Base-by-base conservation (phyloP, 2,329 filamentous ascomycete genomes). In the Alternaria infectoria region DNA sequence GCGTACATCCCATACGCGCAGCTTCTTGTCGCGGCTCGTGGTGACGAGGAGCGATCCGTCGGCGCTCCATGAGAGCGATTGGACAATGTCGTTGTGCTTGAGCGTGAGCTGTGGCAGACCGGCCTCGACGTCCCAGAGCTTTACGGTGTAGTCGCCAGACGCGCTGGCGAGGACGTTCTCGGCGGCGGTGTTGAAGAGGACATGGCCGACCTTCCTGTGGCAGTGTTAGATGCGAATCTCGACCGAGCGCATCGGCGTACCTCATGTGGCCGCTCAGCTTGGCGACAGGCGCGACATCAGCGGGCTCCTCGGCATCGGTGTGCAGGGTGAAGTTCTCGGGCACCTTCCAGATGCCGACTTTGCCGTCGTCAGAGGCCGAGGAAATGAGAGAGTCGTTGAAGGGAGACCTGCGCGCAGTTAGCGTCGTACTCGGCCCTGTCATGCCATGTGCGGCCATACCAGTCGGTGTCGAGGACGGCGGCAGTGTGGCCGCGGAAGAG, bases 11-110 rank as follows among this genome's bases (percentile, higher is more conserved):
- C 96, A 99, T 67, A 98, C 90, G 65, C 96, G 91, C 68, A 99
- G 87, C 85, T 97, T 97, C 90, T 99, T 99, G 87, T 99, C 96
- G 75, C 96, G 89, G 65, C 93, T 97, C 9, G 96, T 98, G 8
- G 96, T 98, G 52, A 92, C 94, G 64, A 99, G 83, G 79, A 96
- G 86, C 60, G 89, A 89, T 64, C 96, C 96, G 72, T 92, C 91
- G 68, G 93, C 93, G 81, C 92, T 97, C 95, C 95, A 99, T 28
- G 95, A 96, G 74, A 98, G 86, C 66, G 93, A 97, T 82, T 98
- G 96, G 43, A 98, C 92, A 69, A 97, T 94, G 75, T 99, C 96
- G 68, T 87, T 89, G 80, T 97, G 91, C 82, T 92, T 94, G 66
- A 99, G 87, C 3, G 89, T 89, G 56, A 95, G 85, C 72, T 90